These are phyloP conservation scores for Tolypocladium endophyticum DNA, from an alignment of 2,329 filamentous ascomycete genomes.

Conservation along the genomic window DNA sequence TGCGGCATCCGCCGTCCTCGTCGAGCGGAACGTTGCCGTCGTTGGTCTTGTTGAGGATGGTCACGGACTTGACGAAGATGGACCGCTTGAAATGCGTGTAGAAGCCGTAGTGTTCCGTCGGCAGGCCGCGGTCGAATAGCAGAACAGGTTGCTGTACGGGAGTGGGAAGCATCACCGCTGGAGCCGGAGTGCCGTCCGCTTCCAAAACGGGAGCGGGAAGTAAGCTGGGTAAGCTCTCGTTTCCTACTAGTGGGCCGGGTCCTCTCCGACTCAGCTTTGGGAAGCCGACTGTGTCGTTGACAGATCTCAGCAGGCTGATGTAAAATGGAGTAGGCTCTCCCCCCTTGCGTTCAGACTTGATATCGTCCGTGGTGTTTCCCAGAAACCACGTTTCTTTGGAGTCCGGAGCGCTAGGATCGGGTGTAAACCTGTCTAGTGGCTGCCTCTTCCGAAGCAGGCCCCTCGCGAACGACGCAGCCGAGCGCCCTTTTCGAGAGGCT, in stretches of 20 bases:
- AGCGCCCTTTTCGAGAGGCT: constrained; percentile 16
- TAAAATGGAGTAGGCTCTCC: constrained; percentile 87
- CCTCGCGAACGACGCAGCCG: constrained; percentile 13
- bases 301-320: constrained; percentile 56
- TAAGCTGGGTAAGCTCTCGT: constrained; percentile 21
- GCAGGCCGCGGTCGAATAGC: constrained; percentile 71
- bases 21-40: constrained; percentile 36
- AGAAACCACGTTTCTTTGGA: constrained; percentile 68
- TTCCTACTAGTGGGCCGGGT: constrained; percentile 7
- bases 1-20: constrained; percentile 40
- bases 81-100: constrained; percentile 86
- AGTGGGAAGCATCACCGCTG: constrained; percentile 61
- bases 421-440: constrained; percentile 23
- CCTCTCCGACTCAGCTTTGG: constrained; percentile 14
- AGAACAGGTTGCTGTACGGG: constrained; percentile 68
- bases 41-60: constrained; percentile 32
- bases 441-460: constrained; percentile 10
- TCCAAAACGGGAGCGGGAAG: constrained; percentile 56
- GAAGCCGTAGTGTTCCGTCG: constrained; percentile 85
- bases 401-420: constrained; percentile 47
- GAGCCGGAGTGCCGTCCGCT: constrained; percentile 59
- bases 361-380: constrained; percentile 74
- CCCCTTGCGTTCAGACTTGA: constrained; percentile 55
- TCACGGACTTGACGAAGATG: constrained; percentile 63
- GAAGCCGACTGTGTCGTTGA: constrained; percentile 20